Percentiles rank a stretch among this genome's conserved stretches.
Conservation (phyloP, 2,329 filamentous ascomycete genomes). For the Dactylellina sp. region DNA sequence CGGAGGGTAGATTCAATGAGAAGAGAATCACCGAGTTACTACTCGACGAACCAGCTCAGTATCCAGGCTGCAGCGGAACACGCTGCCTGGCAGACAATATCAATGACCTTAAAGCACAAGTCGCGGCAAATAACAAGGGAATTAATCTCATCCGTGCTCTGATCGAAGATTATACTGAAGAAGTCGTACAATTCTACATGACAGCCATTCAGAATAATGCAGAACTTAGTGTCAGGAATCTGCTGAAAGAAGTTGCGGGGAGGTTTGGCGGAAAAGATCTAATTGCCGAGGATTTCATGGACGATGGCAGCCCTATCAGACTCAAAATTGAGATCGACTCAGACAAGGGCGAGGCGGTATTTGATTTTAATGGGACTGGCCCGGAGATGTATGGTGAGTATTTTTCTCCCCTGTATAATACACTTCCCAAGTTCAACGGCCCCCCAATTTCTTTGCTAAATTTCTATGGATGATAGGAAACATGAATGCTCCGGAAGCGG, state of each 20-base stretch:
- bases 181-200: slow-evolving; percentile 87
- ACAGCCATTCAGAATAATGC: slow-evolving; percentile 83
- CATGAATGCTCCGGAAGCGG: slow-evolving; percentile 82
- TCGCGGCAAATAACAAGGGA: slow-evolving; percentile 87
- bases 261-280: slow-evolving; percentile 78
- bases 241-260: slow-evolving; percentile 78
- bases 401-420: no score
- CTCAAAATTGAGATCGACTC: slow-evolving; percentile 80
- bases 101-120: slow-evolving; percentile 86
- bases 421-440: not conserved
- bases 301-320: slow-evolving; percentile 82
- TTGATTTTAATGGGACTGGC: slow-evolving; percentile 82
- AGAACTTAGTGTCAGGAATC: slow-evolving; percentile 77
- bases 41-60: slow-evolving; percentile 77
- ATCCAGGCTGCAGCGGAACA: slow-evolving; percentile 81
- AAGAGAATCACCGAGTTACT: slow-evolving; percentile 78
- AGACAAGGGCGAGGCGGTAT: slow-evolving; percentile 78
- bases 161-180: slow-evolving; percentile 81
- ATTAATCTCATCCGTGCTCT: slow-evolving; percentile 80
- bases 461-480: slow-evolving; percentile 69
- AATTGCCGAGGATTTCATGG: slow-evolving; percentile 83
- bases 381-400: slow-evolving; percentile 77
- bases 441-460: slow-evolving; percentile 21
- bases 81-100: slow-evolving; percentile 84
- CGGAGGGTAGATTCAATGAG: slow-evolving; percentile 82